phyloP scores from a whole-genome alignment of 345 rosid species.

The Eucalyptus grandis region DNA sequence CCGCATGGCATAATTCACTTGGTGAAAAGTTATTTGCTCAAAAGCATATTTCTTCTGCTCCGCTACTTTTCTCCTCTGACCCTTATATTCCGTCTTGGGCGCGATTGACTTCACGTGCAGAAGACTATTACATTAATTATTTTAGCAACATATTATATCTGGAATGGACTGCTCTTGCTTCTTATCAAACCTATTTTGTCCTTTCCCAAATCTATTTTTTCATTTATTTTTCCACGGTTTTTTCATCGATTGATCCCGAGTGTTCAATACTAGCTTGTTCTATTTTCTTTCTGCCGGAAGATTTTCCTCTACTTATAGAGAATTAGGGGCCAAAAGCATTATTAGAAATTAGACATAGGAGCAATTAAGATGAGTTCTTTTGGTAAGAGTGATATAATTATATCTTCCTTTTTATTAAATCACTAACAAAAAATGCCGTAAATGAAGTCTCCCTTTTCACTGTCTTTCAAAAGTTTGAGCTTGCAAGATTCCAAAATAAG shows the following conservation, averaged over 20 bases:
- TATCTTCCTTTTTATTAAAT: neutral
- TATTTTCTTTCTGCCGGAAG: neutral
- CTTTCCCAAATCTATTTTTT: neutral
- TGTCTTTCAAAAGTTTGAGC: neutral
- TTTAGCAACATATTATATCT: neutral
- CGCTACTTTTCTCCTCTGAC: neutral
- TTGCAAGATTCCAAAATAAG: neutral
- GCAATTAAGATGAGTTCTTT: neutral
- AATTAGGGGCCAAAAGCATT: neutral
- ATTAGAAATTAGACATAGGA: neutral
- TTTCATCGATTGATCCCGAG: neutral
- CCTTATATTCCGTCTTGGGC: neutral
- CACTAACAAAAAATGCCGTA: neutral
- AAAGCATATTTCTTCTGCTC: neutral
- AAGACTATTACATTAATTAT: neutral
- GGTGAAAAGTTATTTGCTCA: neutral
- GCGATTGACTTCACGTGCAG: neutral
- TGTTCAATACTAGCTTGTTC: neutral
- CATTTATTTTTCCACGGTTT: neutral
- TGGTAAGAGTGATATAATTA: neutral
- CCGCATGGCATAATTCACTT: neutral
- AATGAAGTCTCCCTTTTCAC: neutral
- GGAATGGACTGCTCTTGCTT: neutral
- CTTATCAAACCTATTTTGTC: neutral
- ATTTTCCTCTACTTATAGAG: neutral